Base-by-base conservation (phyloP, 495 filamentous ascomycete species). In the Penicillium bovifimosum region DNA sequence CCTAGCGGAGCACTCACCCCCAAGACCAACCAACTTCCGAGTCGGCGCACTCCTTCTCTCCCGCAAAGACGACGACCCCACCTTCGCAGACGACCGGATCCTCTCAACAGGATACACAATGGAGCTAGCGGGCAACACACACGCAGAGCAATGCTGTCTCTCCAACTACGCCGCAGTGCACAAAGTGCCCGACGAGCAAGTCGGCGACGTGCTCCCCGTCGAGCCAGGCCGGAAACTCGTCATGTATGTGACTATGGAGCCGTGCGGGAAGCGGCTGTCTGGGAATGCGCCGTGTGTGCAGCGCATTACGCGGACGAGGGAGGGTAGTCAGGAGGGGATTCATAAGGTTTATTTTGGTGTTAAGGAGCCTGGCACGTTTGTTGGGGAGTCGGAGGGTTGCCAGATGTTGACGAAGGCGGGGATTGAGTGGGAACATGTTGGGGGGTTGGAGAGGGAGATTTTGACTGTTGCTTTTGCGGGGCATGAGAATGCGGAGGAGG, bases 201-300 rank as follows among this genome's bases (percentile, higher is more conserved):
- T 91, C 10, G 68, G 59, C 13, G 65, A 77, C 10, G 76, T 79
- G 0, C 73, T 93, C 0, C 81, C 83, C 0, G 50, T 56, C 7
- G 62, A 69, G 33, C 43, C 61, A 0, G 18, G 63, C 47, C 69
- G 69, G 1, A 70, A 69, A 34, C 73, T 86, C 3, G 77, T 83
- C 9, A 74, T 98, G 28, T 97, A 96, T 65, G 96, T 95, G 1
- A 96, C 91, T 0, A 87, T 98, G 75, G 93, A 97, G 71, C 93
- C 93, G 1, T 98, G 93, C 68, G 86, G 80, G 35, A 79, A 86
- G 55, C 75, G 93, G 41, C 67, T 93, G 27, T 90, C 84, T 38
- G 91, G 91, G 3, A 93, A 96, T 65, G 56, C 77, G 32, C 82
- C 90, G 0, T 98, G 93, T 60, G 86, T 88, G 9, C 82, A 95